Base-by-base conservation (phyloP, 768 basidiomycete genomes). In the Hygrophorus russula region DNA sequence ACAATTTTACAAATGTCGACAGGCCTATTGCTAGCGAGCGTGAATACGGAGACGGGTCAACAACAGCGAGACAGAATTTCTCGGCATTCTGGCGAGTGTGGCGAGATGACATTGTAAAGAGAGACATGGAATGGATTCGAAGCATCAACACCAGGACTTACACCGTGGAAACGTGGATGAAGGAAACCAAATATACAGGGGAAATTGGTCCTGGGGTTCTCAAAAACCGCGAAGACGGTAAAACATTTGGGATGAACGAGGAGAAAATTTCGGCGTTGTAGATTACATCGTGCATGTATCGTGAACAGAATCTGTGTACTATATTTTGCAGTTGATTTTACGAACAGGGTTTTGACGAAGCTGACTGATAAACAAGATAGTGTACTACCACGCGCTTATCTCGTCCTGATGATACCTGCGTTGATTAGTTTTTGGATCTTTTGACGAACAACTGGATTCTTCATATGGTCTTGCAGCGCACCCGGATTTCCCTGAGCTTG, bases 381-480 rank as follows among this genome's bases (percentile, higher is more conserved):
- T 24, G 15, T 20, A 4, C 24, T 42, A 10, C 14, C 18, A 40
- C 39, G n/a, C n/a, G n/a, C 13, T 77, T 65, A 86, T 54, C 86
- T 71, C 24, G 91, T 92, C 65, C 74, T 79, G 67, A 97, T 93
- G 56, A 97, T 87, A 45, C 93, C 94, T 20, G 91, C 91, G 45
- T 88, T 86, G 55, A 94, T 69, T 38, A 97, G 70, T 65, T 93
- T 93, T 68, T 79, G 73, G 49, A 96, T 87, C 70, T 93, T 94
- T 44, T 69, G 60, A 33, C 75, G 74, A 27, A 93, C 80, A 28
- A 70, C 61, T 6, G 89, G 82, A 56, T 93, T 96, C 76, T 91
- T 90, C 83, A 98, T 84, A 65, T 99, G 94, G 53, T 96, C 90
- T 60, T 88, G 84, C 46, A 99, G 67, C 17, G 93, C 88, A 36